phyloP scores from a whole-genome alignment of 352 stramenopile genomes.

The Phytophthora capsici region DNA sequence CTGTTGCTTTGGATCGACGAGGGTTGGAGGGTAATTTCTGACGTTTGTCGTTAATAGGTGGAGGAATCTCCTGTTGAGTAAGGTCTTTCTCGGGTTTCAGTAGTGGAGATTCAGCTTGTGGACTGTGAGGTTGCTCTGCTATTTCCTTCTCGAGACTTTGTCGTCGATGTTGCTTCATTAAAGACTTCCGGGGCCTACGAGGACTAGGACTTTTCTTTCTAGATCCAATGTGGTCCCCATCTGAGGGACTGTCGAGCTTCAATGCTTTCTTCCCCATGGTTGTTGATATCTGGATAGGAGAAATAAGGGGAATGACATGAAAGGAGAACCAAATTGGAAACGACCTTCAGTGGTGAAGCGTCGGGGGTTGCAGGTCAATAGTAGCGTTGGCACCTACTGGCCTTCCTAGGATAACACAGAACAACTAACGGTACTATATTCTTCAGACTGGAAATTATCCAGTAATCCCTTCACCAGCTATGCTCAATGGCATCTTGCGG shows the following conservation, averaged over 20 bases:
- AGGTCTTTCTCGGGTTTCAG: conserved; percentile 29
- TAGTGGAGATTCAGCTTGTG: conserved; percentile 46
- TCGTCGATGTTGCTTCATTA: conserved; percentile 26
- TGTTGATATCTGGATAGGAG: neutral
- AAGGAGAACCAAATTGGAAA: conserved; percentile 12
- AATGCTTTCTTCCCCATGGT: conserved; percentile 30
- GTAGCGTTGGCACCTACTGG: too few relatives aligned
- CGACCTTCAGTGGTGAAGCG: too few relatives aligned
- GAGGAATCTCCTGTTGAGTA: neutral
- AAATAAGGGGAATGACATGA: conserved; percentile 17
- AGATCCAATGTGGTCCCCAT: neutral
- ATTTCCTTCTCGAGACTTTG: conserved; percentile 16
- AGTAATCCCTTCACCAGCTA: neutral
- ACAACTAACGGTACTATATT: too few relatives aligned
- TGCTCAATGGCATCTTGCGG: conserved; percentile 41
- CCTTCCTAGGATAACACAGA: too few relatives aligned
- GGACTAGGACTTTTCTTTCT: conserved; percentile 14
- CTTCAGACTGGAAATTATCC: too few relatives aligned
- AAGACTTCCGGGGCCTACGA: conserved; percentile 22
- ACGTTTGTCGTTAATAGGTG: neutral
- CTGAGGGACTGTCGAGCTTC: conserved; percentile 13
- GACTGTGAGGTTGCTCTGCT: conserved; percentile 17
- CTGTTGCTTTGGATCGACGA: conserved; percentile 13
- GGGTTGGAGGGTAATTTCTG: conserved; percentile 3
- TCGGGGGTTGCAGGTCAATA: too few relatives aligned